phyloP scores from a whole-genome alignment of 2,329 filamentous ascomycete genomes.

The Pyricularia sp. region DNA sequence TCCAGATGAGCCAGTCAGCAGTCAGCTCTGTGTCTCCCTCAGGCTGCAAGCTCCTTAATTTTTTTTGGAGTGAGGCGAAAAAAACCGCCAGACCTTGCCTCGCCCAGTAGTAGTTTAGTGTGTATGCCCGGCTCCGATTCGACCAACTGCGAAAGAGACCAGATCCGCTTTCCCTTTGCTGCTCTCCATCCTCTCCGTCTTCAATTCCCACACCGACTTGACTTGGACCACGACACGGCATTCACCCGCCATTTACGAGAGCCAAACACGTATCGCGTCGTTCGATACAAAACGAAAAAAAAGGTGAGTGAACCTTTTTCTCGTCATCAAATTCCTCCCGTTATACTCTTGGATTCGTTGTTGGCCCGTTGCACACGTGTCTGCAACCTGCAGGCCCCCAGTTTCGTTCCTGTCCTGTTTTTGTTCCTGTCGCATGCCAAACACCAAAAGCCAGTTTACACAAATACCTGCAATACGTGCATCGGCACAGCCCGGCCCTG shows the following conservation, averaged over 20 bases:
- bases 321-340: not conserved
- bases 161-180: conserved; percentile 6
- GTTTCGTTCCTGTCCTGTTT: not conserved
- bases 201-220: conserved; percentile 6
- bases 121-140: not conserved
- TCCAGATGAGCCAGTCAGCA: not conserved
- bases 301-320: conserved; percentile 5
- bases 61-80: conserved; percentile 1
- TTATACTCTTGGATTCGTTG: not conserved
- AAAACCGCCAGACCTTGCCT: conserved; percentile 11
- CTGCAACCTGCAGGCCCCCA: not conserved
- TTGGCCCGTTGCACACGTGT: not conserved
- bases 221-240: not conserved
- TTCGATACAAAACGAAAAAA: not conserved
- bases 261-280: conserved; percentile 3
- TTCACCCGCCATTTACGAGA: conserved; percentile 4
- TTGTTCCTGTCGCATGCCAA: conserved; percentile 4
- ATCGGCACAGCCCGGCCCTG: not conserved
- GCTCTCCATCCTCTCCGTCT: not conserved
- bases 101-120: not conserved
- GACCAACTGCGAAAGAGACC: conserved; percentile 1
- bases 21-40: not conserved
- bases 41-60: conserved; percentile 1
- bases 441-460: not conserved
- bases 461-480: not conserved